Evolutionary conservation across 2,329 filamentous ascomycete species (phyloP), one percentile per base, ranked within the genome.

Genomic region (Fusarium miscanthi): DNA sequence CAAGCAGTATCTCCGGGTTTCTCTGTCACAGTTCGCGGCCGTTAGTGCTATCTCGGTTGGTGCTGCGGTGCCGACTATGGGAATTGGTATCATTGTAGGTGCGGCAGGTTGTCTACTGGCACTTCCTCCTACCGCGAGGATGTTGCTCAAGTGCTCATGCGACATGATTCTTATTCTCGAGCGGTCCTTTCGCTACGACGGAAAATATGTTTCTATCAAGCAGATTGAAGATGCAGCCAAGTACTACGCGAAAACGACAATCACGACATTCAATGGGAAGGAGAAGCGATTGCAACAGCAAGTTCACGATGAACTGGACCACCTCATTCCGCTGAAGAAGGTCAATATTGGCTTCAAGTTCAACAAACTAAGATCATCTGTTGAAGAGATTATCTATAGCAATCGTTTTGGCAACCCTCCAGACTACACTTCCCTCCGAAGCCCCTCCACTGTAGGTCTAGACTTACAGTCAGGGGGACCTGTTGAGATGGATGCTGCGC

Each of bases 101-200:
- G 60, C 57, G 3, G 70, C 63, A 1, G 75, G 75, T 0, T 77
- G 68, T 37, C 27, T 77, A 3, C 38, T 76, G n/a, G 52, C 62
- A 6, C 65, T 74, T 2, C 75, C 75, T 0, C 67, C 73, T 0
- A 77, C 75, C 1, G 75, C 75, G 0, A 66, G 75, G 6, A 77
- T 77, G 75, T 25, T 77, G 21, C 68, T 77, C 21, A 77, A 77
- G 21, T 77, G 75, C 10, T 77, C 75, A 0, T 77, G 75, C 45
- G 75, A 77, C 3, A 77, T 77, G 75, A 77, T 77, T 10, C 49
- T 77, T 0, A 77, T 77, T 0, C 72, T 77, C 0, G 75, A 77
- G 10, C 59, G 75, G 0, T 76, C 75, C 2, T 77, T 77, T 2
- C 48, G 75, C 3, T 77, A 77, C 13, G 75, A 63, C 0, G 75